These are phyloP conservation scores for Fusarium scirpi DNA, from an alignment of 2,329 filamentous ascomycete species.

Conservation along the genomic window DNA sequence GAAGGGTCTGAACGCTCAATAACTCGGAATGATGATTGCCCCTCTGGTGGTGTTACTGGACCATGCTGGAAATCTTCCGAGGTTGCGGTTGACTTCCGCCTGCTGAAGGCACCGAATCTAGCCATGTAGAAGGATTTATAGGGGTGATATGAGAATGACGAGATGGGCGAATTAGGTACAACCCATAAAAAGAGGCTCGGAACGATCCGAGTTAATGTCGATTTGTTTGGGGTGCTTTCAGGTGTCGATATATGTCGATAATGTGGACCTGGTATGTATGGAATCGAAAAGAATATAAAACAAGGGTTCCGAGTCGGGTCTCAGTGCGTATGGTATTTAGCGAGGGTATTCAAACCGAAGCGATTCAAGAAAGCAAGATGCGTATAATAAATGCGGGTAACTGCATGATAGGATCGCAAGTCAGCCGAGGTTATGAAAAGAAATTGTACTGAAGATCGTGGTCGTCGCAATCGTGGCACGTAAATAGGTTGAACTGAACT, in stretches of 20 bases:
- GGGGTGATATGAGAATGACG: conserved; percentile 20
- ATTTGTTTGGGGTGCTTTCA: conserved; percentile 25
- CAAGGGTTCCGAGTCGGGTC: conserved; percentile 39
- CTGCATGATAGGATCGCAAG: conserved; percentile 46
- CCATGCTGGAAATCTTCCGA: conserved; percentile 67
- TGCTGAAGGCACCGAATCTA: conserved; percentile 70
- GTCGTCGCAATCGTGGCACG: conserved; percentile 28
- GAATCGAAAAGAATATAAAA: conserved; percentile 26
- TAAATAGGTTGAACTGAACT: conserved; percentile 9
- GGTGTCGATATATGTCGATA: conserved; percentile 34
- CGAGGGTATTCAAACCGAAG: conserved; percentile 42
- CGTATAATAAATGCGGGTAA: conserved; percentile 41
- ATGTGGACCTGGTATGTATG: conserved; percentile 13
- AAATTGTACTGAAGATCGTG: conserved; percentile 28
- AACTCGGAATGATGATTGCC: conserved; percentile 68
- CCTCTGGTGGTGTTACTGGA: conserved; percentile 53
- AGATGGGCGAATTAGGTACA: conserved; percentile 39
- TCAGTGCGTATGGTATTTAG: conserved; percentile 30
- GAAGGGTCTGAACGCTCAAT: conserved; percentile 64
- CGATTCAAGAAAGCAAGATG: conserved; percentile 43
- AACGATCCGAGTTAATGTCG: conserved; percentile 12
- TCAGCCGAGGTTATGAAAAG: conserved; percentile 36
- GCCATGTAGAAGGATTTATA: conserved; percentile 62
- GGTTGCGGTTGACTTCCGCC: conserved; percentile 70
- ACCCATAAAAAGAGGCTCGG: conserved; percentile 44